These are phyloP conservation scores for Yarrowia galli DNA, from an alignment of 1,139 yeast species.

Conservation along the genomic window DNA sequence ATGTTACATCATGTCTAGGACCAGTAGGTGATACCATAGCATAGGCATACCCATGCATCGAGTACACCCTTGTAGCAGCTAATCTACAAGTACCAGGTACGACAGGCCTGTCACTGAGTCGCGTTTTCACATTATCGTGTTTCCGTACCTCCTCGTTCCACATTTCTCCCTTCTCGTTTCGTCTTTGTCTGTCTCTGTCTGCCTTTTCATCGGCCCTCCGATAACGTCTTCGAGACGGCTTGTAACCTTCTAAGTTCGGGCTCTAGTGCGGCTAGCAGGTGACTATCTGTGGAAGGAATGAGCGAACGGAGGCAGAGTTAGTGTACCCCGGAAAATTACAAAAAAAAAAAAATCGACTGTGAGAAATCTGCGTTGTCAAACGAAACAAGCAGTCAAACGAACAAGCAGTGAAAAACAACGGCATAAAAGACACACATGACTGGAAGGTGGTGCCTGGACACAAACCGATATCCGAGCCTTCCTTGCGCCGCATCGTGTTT, in stretches of 20 bases:
- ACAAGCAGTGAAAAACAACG: too few species aligned
- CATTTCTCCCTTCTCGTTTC: neutral
- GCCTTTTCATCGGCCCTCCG: neutral
- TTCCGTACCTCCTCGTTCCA: neutral
- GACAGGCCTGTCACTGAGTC: too few species aligned
- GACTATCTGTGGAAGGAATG: conserved; percentile 30
- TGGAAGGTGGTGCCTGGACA: neutral
- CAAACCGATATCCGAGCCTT: too few species aligned
- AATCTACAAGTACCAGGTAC: too few species aligned
- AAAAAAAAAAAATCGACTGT: neutral
- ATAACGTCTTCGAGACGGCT: conserved; percentile 24
- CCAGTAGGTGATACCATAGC: too few species aligned
- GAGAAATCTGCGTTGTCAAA: too few species aligned
- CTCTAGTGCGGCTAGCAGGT: neutral
- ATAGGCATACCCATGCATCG: too few species aligned
- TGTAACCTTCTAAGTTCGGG: neutral
- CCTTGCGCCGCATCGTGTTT: too few species aligned
- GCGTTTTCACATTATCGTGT: too few species aligned
- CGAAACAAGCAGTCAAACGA: too few species aligned
- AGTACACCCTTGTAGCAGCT: too few species aligned
- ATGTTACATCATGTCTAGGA: too few species aligned
- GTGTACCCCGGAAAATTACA: conserved; percentile 3
- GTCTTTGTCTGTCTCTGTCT: neutral
- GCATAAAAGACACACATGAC: neutral
- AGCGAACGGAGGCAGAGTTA: neutral